Base-by-base conservation (phyloP, 768 basidiomycete species). In the Calocybe gangraenosa region DNA sequence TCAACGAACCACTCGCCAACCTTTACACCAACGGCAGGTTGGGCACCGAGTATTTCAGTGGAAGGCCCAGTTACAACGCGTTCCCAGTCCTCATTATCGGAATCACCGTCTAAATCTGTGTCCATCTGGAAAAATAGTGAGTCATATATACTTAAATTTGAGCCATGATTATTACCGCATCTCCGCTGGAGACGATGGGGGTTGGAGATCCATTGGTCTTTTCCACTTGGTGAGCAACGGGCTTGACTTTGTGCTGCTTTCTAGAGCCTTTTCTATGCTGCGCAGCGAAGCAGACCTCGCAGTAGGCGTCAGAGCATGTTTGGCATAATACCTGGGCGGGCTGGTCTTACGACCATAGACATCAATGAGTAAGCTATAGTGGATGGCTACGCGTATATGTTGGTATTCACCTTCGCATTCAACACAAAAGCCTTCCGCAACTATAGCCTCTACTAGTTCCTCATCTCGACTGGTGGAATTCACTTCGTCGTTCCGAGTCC, bases 1-100 rank as follows among this genome's bases (percentile, higher is more conserved):
- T 91, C 85, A 42, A 90, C 68, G 65, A 89, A 89, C 88, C 89
- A 90, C 49, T 91, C 88, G 50, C 87, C 88, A 3, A 89, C 84
- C 40, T 75, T 60, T 2, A 71, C 62, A 2, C 84, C 83, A 9
- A 79, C 55, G 21, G 70, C 64, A 2, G 87, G 85, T 55, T 87
- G 83, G 1, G 75, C 69, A 32, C 75, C 72, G 28, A 73, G 67
- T 2, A 69, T 54, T 49, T 76, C 72, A 49, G 55, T 40, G 46
- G 59, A n/a, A 50, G 62, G 48, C 15, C 58, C 59, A 39, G 59
- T 46, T 21, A 62, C 51, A 10, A 74, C 64, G 42, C 62, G 67
- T 47, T 75, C 68, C 70, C 67, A 71, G 18, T 70, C 71, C 43
- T 71, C 69, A 40, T 74, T 69, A 40, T 69, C 70, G 1, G 63